Evolutionary conservation across 2,329 filamentous ascomycete species (phyloP), one percentile per base, ranked within the genome.

Genomic region (Aspergillus puulaauensis): DNA sequence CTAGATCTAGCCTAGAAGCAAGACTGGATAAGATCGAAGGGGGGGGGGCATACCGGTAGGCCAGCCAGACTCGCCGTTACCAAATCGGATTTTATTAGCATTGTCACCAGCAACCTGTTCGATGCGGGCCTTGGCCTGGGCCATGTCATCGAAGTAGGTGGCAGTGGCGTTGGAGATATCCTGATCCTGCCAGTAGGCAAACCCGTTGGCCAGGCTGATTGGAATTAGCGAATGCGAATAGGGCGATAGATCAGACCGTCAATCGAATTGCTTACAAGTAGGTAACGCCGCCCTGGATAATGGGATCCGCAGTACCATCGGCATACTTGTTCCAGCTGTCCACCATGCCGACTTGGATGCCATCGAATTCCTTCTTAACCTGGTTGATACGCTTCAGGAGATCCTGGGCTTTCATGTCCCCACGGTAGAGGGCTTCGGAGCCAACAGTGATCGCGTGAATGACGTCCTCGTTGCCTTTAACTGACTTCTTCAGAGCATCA

Each of bases 261-360:
- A 2, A 17, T 17, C 35, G 17, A 8, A 27, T 37, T 44, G 67
- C 77, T 68, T 70, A 81, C 79, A 87, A 75, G 57, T 90, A 80
- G 56, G 83, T 83, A 52, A 88, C 85, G 52, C 81, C 83, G 47
- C 80, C 81, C 52, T 74, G 73, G 66, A 90, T 83, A 62, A 90
- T 76, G 14, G 83, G 78, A 71, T 90, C 84, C 40, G 83, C 87
- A 24, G 87, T 89, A 40, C 86, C 87, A 69, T 90, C 87, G 47
- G 83, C 80, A 68, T 80, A 87, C 74, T 88, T 89, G 77, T 90
- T 90, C 88, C 88, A 90, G 70, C 81, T 85, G 74, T 90, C 88
- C 7, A 87, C 88, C 11, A 86, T 89, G 51, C 88, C 87, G 45
- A 89, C 79, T 64, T 81, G 83, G 65, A 86, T 77, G 40, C 75